phyloP scores from a whole-genome alignment of 495 filamentous ascomycete genomes.

The Apodospora peruviana region DNA sequence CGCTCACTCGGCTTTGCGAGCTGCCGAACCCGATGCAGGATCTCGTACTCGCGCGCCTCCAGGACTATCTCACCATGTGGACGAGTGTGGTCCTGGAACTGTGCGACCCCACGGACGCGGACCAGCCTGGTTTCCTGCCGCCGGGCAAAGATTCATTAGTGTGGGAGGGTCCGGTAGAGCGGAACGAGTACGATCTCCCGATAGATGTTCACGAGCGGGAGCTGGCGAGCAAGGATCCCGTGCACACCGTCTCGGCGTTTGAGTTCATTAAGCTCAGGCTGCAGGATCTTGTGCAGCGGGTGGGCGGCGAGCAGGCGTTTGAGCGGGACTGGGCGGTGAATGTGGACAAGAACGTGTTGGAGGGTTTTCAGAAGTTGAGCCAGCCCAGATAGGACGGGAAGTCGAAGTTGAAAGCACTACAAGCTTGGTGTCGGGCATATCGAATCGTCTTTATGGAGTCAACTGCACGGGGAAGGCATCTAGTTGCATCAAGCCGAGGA shows the following conservation, averaged over 20 bases:
- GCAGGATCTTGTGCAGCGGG: constrained; percentile 54
- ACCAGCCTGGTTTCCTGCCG: background rate
- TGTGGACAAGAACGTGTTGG: constrained; percentile 76
- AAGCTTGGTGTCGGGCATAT: too few relatives aligned
- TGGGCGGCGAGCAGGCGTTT: constrained; percentile 70
- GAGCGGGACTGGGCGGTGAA: constrained; percentile 75
- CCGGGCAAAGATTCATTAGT: constrained; percentile 41
- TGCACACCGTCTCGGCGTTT: constrained; percentile 65
- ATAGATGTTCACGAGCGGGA: constrained; percentile 45
- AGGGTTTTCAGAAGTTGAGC: constrained; percentile 49
- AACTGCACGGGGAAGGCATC: too few relatives aligned
- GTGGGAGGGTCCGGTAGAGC: constrained; percentile 63
- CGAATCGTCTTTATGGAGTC: too few relatives aligned
- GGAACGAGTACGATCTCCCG: constrained; percentile 63
- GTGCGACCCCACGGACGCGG: constrained; percentile 18
- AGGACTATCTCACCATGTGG: constrained; percentile 53
- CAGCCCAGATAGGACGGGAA: constrained; percentile 2
- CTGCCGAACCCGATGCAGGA: constrained; percentile 48
- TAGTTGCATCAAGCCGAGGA: too few relatives aligned
- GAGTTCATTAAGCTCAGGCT: constrained; percentile 66
- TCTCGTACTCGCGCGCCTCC: constrained; percentile 39
- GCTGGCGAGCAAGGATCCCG: constrained; percentile 57
- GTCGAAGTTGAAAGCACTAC: too few relatives aligned
- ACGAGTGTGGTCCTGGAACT: constrained; percentile 41
- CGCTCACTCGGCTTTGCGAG: constrained; percentile 73